Percentiles rank a stretch among this genome's conserved stretches.
These are phyloP conservation scores for Urochloa ruziziensis DNA, from an alignment of 176 grass and related monocot species.

Conservation along the genomic window DNA sequence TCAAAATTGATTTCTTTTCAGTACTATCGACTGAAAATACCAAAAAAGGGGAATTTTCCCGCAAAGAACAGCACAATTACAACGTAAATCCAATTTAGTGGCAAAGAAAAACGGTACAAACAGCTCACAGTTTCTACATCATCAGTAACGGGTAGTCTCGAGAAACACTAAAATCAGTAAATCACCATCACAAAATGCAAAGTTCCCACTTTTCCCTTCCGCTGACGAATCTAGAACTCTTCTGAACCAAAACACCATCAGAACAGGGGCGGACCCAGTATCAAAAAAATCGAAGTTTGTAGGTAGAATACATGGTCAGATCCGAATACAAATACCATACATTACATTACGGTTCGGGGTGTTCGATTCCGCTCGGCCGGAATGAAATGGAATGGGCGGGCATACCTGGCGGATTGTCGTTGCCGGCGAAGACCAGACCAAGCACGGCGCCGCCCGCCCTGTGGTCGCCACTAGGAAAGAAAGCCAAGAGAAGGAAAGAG, in stretches of 20 bases:
- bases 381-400: background rate
- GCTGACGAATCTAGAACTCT: background rate
- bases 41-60: background rate
- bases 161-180: conserved; percentile 7
- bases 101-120: background rate
- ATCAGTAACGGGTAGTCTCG: background rate
- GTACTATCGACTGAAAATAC: conserved; percentile 2
- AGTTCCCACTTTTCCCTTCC: background rate
- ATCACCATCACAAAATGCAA: conserved; percentile 1
- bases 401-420: background rate
- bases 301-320: background rate
- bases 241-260: background rate
- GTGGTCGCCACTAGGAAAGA: background rate
- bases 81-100: background rate
- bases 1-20: background rate
- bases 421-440: background rate
- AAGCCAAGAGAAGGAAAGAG: background rate
- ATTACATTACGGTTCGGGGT: background rate
- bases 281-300: background rate
- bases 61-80: background rate
- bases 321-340: background rate
- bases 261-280: background rate
- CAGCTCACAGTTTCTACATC: background rate
- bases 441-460: background rate
- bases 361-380: background rate